Evolutionary conservation across 2,329 filamentous ascomycete species (phyloP), one percentile per base, ranked within the genome.

Genomic region (Fusarium virguliforme): DNA sequence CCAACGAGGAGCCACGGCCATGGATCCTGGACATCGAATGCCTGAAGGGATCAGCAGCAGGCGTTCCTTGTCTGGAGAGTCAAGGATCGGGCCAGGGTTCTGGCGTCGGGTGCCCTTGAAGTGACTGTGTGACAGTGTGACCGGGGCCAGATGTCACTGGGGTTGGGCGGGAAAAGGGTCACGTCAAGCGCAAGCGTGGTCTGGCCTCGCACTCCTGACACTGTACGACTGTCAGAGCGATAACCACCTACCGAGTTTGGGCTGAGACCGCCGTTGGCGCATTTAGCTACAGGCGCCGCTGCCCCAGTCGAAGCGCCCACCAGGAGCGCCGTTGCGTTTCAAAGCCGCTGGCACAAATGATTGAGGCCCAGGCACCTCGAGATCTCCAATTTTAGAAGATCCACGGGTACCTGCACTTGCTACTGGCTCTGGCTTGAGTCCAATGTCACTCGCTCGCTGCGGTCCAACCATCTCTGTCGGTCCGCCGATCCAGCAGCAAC

Each of bases 11-110:
- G 46, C 59, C 62, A 72, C 26, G 46, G 35, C 37, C 53, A 71
- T 58, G 64, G 68, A 28, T 26, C 60, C 65, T 59, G 46, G 50
- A 59, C 40, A 38, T 58, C 37, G 53, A 66, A 63, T 55, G 61
- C 38, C 61, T 70, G 38, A 34, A 72, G 56, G 56, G 69, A 71
- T 71, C 65, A 67, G 58, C 46, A 70, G 22, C 62, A 72, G 34
- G 40, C 64, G 24, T 60, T 62, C 66, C 69, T 46, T 55, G 51
- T 53, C 63, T 60, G 59, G 59, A 62, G 48, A 46, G 56, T 34
- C 67, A 59, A 60, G 48, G 65, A 60, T 57, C 54, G 24, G 40
- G 51, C 51, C 43, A 58, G 56, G 46, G 58, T 54, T 48, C 34
- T 57, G 26, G 40, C 48, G 46, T 48, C 26, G 43, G 24, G 43